Evolutionary conservation across 2,329 filamentous ascomycete genomes (phyloP).

Genomic region (Microsporum ferrugineum): DNA sequence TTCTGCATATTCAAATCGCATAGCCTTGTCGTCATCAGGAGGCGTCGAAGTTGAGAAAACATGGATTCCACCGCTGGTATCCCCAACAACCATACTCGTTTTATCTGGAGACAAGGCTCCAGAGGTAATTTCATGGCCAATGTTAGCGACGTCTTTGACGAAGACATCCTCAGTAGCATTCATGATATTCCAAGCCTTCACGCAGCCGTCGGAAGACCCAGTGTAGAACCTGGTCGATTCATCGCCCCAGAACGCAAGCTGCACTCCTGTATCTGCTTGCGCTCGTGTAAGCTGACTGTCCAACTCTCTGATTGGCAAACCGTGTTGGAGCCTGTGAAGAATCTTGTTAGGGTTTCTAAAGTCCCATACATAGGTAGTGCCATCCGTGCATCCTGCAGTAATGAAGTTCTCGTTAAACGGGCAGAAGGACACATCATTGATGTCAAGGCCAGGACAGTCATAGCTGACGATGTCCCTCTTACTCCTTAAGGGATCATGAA

Average conservation of each 20-base stretch:
- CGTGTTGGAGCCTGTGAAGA: conserved; percentile 43
- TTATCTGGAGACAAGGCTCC: conserved; percentile 47
- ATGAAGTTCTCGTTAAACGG: conserved; percentile 38
- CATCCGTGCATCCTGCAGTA: conserved; percentile 50
- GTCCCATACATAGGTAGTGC: conserved; percentile 51
- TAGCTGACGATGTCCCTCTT: conserved; percentile 35
- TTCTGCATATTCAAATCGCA: conserved; percentile 16
- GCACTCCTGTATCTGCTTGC: conserved; percentile 46
- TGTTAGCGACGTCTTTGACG: conserved; percentile 38
- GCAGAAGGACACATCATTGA: conserved; percentile 49
- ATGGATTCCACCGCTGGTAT: conserved; percentile 45
- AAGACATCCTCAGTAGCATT: conserved; percentile 41
- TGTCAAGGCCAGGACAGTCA: conserved; percentile 49
- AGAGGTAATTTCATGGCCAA: conserved; percentile 46
- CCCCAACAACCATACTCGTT: conserved; percentile 46
- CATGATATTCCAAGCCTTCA: conserved; percentile 51
- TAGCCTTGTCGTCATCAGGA: conserved; percentile 14
- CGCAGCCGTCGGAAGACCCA: conserved; percentile 49
- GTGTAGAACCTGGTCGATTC: conserved; percentile 45
- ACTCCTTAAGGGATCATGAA: conserved; percentile 37
- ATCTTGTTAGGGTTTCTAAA: conserved; percentile 35
- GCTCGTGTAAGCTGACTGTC: conserved; percentile 33
- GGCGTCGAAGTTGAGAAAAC: conserved; percentile 34
- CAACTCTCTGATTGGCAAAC: conserved; percentile 39
- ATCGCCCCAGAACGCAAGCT: conserved; percentile 48